Evolutionary conservation across 176 grass and related monocot species (phyloP).

Genomic region (Avena sativa): DNA sequence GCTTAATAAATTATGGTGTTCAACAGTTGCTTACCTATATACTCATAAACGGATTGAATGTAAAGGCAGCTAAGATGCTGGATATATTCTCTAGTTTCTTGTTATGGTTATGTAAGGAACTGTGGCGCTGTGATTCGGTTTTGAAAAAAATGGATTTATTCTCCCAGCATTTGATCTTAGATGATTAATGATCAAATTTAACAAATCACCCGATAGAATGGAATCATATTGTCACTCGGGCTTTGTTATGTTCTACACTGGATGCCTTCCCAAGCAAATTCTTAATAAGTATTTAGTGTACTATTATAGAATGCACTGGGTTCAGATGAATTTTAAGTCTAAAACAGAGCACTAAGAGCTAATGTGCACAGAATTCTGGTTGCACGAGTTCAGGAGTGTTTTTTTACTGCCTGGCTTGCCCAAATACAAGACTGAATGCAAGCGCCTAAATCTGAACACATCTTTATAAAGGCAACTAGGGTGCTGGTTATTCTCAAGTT

Average conservation of each 20-base stretch:
- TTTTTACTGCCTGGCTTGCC: neutral
- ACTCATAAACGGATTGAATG: neutral
- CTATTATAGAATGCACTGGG: neutral
- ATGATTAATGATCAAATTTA: constrained; percentile 5
- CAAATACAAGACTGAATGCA: neutral
- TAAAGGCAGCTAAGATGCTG: neutral
- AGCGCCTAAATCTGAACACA: neutral
- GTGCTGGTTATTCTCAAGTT: too few relatives aligned
- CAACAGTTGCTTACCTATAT: neutral
- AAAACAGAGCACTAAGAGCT: neutral
- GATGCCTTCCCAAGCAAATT: neutral
- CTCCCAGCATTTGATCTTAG: neutral
- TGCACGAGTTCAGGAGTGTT: neutral
- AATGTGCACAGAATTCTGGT: neutral
- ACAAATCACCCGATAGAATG: neutral
- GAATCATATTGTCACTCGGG: neutral
- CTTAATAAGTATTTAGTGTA: neutral
- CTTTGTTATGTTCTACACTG: neutral
- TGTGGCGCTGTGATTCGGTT: neutral
- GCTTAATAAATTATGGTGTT: neutral
- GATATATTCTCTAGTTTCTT: neutral
- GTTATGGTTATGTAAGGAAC: neutral
- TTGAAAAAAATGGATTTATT: neutral
- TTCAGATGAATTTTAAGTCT: neutral
- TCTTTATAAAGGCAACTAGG: too few relatives aligned